Evolutionary conservation across 73 alveolate species (phyloP).

Genomic region (Paramecium bursaria): DNA sequence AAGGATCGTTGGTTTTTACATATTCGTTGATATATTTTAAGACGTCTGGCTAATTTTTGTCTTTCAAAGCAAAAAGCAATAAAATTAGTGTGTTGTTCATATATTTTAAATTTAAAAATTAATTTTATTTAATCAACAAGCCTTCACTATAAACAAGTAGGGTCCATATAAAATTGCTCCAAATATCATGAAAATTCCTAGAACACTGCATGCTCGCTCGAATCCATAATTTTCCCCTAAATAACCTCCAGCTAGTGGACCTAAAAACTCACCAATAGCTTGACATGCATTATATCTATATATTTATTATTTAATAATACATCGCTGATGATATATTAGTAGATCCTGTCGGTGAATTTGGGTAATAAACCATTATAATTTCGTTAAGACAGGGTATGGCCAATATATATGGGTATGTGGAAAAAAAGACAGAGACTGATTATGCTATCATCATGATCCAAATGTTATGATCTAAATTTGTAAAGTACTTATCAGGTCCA

Average conservation of each 20-base stretch:
- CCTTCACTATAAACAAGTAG: no score
- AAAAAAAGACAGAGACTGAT: background rate
- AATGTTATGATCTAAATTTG: slow-evolving; percentile 1
- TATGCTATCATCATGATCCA: background rate
- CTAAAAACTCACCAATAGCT: slow-evolving; percentile 30
- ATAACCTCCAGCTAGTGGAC: slow-evolving; percentile 32
- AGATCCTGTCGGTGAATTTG: slow-evolving; percentile 8
- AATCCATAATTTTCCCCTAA: slow-evolving; percentile 21
- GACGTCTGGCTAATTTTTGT: no score
- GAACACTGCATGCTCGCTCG: background rate
- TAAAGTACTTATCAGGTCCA: slow-evolving; percentile 39
- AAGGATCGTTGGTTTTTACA: no score
- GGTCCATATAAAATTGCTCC: background rate
- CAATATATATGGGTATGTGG: slow-evolving; percentile 1
- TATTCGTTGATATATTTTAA: no score
- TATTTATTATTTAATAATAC: no score
- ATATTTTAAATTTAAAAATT: no score
- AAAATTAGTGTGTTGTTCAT: no score
- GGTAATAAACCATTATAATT: background rate
- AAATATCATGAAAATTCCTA: background rate
- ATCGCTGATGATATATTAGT: slow-evolving; percentile 46
- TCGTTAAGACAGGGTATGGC: background rate
- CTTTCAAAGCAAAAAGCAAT: no score
- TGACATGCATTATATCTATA: slow-evolving; percentile 36
- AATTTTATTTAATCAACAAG: no score